phyloP scores from a whole-genome alignment of 202 grass and related monocot genomes.

The Carex arenaria region DNA sequence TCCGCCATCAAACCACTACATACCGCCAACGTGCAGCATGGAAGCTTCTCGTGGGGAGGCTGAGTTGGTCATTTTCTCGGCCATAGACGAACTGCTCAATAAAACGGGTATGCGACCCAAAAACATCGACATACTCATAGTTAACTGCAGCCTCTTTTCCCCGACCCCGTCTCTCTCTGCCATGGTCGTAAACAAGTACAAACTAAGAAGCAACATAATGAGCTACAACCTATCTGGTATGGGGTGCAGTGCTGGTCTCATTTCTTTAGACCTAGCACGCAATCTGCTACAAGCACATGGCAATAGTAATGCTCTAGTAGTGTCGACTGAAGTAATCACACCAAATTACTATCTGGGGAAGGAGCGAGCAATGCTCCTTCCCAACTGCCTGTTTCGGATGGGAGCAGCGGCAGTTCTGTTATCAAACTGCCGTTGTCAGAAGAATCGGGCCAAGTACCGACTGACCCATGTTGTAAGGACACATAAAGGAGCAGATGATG shows the following conservation, averaged over 20 bases:
- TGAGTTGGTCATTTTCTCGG: constrained; percentile 37
- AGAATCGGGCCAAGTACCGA: constrained; percentile 33
- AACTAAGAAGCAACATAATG: constrained; percentile 41
- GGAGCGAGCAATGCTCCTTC: constrained; percentile 58
- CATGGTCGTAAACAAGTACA: constrained; percentile 60
- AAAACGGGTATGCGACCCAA: constrained; percentile 33
- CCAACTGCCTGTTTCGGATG: constrained; percentile 66
- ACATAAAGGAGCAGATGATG: constrained; percentile 48
- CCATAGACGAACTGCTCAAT: constrained; percentile 50
- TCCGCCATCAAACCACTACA: constrained; percentile 54
- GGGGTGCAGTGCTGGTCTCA: constrained; percentile 66
- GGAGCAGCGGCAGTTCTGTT: constrained; percentile 48
- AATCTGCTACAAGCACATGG: constrained; percentile 38
- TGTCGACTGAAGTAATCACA: constrained; percentile 36
- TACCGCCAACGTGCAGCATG: constrained; percentile 49
- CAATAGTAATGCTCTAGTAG: constrained; percentile 43
- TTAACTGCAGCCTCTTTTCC: constrained; percentile 76
- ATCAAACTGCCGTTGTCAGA: constrained; percentile 27
- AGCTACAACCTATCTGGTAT: constrained; percentile 59
- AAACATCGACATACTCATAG: constrained; percentile 55
- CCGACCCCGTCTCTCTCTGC: constrained; percentile 56
- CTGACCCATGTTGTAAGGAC: constrained; percentile 50
- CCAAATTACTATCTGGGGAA: constrained; percentile 61
- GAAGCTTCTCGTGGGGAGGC: constrained; percentile 39
- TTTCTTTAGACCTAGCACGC: constrained; percentile 48